Percentiles rank a stretch among this genome's conserved stretches.
These are phyloP conservation scores for Berkeleyomyces rouxiae DNA, from an alignment of 2,329 filamentous ascomycete genomes.

Conservation along the genomic window DNA sequence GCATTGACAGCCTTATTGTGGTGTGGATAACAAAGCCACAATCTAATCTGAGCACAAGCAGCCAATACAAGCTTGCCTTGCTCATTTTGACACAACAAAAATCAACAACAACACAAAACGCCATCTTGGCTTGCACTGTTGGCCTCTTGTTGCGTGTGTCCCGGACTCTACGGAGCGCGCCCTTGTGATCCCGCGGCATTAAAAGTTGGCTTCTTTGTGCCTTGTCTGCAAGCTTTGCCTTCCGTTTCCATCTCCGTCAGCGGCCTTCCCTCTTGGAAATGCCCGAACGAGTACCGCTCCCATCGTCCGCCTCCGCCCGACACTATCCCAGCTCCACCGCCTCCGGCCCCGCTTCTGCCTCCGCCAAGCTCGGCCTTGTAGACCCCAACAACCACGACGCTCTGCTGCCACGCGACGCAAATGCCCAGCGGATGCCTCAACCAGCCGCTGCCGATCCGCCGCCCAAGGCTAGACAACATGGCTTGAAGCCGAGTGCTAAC, in stretches of 20 bases:
- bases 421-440: conserved; percentile 36
- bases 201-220: not conserved
- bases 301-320: conserved; percentile 6
- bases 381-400: conserved; percentile 39
- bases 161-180: not conserved
- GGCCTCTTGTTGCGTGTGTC: not conserved
- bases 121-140: not conserved
- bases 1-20: not conserved
- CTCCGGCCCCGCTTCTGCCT: not conserved
- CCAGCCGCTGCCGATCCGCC: conserved; percentile 31
- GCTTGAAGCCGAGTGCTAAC: conserved; percentile 38
- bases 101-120: not conserved
- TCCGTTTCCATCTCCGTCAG: not conserved
- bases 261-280: conserved; percentile 3
- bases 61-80: not conserved
- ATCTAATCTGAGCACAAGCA: not conserved
- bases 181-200: no score
- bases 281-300: conserved; percentile 12
- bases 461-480: conserved; percentile 31
- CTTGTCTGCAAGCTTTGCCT: not conserved
- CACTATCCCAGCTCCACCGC: not conserved
- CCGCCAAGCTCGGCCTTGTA: not conserved
- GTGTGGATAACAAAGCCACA: not conserved
- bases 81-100: not conserved
- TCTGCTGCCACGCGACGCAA: conserved; percentile 47